Base-by-base conservation (phyloP, 805 yeast species). In the Saccharomycopsis synnaedendra region DNA sequence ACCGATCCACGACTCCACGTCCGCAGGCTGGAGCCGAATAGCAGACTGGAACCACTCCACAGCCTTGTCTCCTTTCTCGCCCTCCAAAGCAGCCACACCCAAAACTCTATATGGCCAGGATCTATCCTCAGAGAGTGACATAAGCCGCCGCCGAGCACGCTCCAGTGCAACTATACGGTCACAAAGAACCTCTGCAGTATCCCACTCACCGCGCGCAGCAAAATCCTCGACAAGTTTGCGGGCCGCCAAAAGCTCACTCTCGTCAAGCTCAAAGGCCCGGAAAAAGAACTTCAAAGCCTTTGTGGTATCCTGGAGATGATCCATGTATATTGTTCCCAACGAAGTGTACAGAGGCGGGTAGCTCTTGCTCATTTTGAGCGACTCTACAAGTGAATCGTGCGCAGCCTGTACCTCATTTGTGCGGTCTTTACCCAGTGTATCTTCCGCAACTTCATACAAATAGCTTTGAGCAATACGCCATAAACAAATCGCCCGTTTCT, bases 41-140 rank as follows among this genome's bases (percentile, higher is more conserved):
- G 96, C 88, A 31, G 80, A 75, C 63, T 93, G 98, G 59, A 86
- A 88, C 76, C 85, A 80, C 62, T 85, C 90, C 42, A 90, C 82
- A 0, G 98, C 95, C 47, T 78, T 79, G 1, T 76, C 78, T 54
- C 78, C 85, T 55, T 82, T 80, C 56, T 80, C 86, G 31, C 62
- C 67, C 58, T 85, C 88, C 50, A 93, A 65, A 4, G 81, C 71
- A 2, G 85, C 75, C 55, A 88, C 78, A 0, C 97, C 98, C 41
- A 93, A 65, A 3, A 86, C 85, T 55, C 96, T 66, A 59, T 80
- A 86, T 0, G 97, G 96, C 98, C 98, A 93, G 2, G 82, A 71
- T 1, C 66, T 58, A 50, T 65, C 68, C 0, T 19, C 10, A 7
- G 55, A 54, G 36, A 62, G 60, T 1, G 60, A 61, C 27, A 69